Base-by-base conservation (phyloP, 2,329 filamentous ascomycete species). In the Calonectria hongkongensis region DNA sequence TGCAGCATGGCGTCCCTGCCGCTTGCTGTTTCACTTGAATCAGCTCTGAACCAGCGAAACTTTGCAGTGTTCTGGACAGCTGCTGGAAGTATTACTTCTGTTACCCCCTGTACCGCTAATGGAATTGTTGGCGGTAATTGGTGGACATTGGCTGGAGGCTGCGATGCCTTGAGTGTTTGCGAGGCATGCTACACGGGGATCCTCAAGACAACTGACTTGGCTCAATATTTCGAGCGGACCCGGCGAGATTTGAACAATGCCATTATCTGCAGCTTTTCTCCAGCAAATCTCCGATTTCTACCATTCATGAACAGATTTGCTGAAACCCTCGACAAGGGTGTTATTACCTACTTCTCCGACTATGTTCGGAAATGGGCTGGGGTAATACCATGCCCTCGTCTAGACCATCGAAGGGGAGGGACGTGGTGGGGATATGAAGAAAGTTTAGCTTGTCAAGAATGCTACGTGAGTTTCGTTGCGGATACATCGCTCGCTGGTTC, bases 391-490 rank as follows among this genome's bases (percentile, higher is more conserved):
- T 85, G 84, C n/a, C 79, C 81, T 2, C 77, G 82, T 1, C 73
- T 81, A n/a, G 67, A 78, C 3, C 73, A 78, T 12, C 73, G 68
- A 15, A 76, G 74, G 4, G 78, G 81, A 28, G 72, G 74, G 2
- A 77, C 25, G 15, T 85, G 84, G 84, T 85, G 81, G 77, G 84
- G 84, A 28, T 84, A 84, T 69, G 71, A 68, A 2, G 81, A 82
- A 7, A 80, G 78, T 2, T 71, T 83, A 7, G 80, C 83, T 8
- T 86, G 84, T 21, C 72, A 82, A 5, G 79, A 82, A 56, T 86
- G 84, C 70, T 84, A 82, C 51, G 36, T 81, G 18, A 75, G 70
- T 16, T 82, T 84, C 30, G 77, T 84, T 4, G 60, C 60, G 6
- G 76, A 81, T 15, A 83, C 83, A 1, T 25, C 74, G 0, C 74